These are phyloP conservation scores for Lentinula novae-zelandiae DNA, from an alignment of 1,284 basidiomycete genomes.

Conservation along the genomic window DNA sequence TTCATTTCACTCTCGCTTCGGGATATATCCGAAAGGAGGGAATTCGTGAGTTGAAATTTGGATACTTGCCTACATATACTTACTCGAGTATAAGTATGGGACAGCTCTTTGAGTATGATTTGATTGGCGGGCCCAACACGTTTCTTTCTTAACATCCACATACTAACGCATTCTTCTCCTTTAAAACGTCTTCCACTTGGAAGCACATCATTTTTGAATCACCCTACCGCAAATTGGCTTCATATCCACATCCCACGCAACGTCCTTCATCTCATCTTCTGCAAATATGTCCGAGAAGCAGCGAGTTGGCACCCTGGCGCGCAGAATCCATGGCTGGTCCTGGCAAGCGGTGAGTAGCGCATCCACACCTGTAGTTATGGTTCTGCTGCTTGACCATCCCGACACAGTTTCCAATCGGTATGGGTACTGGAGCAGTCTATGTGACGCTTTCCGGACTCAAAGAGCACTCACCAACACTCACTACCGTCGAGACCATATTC, in stretches of 20 bases:
- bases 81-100: not conserved
- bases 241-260: not conserved
- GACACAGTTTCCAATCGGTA: constrained; percentile 43
- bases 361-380: not conserved
- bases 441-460: constrained; percentile 40
- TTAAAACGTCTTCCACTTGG: not conserved
- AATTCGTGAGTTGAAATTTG: no score
- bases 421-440: constrained; percentile 49
- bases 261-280: not conserved
- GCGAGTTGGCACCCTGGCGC: constrained; percentile 28
- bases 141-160: not conserved
- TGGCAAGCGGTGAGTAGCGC: constrained; percentile 41
- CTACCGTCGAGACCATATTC: constrained; percentile 37
- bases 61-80: not conserved
- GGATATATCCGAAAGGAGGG: not conserved
- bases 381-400: not conserved
- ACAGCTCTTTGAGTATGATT: not conserved
- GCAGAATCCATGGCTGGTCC: constrained; percentile 46
- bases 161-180: not conserved
- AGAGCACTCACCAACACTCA: constrained; percentile 29
- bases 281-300: not conserved
- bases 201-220: not conserved
- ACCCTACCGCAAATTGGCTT: not conserved
- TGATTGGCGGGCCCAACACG: not conserved
- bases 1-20: not conserved